These are phyloP conservation scores for Oehlia diaphana DNA, from an alignment of 192 early-diverging fungal species.

Conservation along the genomic window DNA sequence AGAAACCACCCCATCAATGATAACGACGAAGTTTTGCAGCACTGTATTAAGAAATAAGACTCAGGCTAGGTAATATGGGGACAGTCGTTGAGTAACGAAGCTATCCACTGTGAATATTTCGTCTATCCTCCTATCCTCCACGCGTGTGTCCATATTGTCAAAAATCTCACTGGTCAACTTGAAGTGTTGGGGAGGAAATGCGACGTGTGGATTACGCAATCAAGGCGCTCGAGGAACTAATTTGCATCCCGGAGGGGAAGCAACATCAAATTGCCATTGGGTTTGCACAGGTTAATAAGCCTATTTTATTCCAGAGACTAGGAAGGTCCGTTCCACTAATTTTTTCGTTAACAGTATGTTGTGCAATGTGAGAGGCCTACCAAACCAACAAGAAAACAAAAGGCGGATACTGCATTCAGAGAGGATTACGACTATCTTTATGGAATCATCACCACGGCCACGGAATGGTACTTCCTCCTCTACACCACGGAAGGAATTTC, in stretches of 20 bases:
- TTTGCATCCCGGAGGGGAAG: neutral
- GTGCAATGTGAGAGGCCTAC: neutral
- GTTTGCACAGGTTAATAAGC: too few species aligned
- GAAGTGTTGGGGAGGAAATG: too few species aligned
- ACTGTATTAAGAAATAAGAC: neutral
- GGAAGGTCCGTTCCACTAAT: neutral
- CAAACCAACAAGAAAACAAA: neutral
- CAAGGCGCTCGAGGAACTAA: too few species aligned
- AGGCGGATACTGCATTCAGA: neutral
- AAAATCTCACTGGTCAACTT: neutral
- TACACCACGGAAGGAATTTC: neutral
- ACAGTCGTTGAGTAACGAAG: constrained; percentile 6
- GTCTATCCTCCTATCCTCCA: neutral
- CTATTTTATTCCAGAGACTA: neutral
- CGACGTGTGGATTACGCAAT: neutral
- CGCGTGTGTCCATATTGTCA: neutral
- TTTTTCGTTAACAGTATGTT: neutral
- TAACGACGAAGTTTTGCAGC: neutral
- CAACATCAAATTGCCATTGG: too few species aligned
- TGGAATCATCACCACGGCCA: neutral
- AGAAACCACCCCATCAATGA: neutral
- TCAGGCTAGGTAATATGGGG: neutral
- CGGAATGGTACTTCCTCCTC: neutral
- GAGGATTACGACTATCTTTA: neutral
- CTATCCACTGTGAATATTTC: constrained; percentile 6